A percentile compares a stretch with the other conserved stretches of the same genome.
Conservation (phyloP, 2,329 filamentous ascomycete genomes). For the Cytospora mali region DNA sequence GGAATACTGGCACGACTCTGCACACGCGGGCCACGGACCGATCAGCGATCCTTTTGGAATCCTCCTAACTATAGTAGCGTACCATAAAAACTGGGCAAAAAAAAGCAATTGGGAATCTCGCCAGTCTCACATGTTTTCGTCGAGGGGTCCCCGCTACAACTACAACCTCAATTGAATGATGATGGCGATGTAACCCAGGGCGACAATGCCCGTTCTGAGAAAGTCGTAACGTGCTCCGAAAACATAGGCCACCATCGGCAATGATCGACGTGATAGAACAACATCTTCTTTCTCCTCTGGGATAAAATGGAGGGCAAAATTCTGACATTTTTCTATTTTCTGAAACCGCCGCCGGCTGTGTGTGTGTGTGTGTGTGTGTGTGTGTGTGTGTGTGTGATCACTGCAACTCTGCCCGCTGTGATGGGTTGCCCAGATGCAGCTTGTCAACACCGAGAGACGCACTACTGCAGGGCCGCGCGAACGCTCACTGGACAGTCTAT, state of each 20-base stretch:
- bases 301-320: constrained; percentile 7
- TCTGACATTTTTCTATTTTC: constrained; percentile 1
- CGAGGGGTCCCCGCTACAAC: not conserved
- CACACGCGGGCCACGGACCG: constrained; percentile 16
- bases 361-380: no score
- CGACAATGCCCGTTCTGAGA: not conserved
- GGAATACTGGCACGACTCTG: no score
- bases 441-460: constrained; percentile 5
- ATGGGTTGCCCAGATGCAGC: constrained; percentile 16
- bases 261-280: constrained; percentile 3
- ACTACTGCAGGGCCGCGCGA: constrained; percentile 26
- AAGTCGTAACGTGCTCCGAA: not conserved
- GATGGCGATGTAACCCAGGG: constrained; percentile 1
- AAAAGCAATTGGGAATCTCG: not conserved
- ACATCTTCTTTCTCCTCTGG: not conserved
- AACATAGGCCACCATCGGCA: not conserved
- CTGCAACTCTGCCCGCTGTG: constrained; percentile 12
- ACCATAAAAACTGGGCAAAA: not conserved
- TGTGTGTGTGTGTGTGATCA: constrained; percentile 19
- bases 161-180: no score
- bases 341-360: constrained; percentile 25
- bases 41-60: constrained; percentile 10
- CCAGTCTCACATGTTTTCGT: not conserved
- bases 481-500: constrained; percentile 16
- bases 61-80: no score